Base-by-base conservation (phyloP, 371 early-diverging fungal genomes). In the Neoconidiobolus thromboides region DNA sequence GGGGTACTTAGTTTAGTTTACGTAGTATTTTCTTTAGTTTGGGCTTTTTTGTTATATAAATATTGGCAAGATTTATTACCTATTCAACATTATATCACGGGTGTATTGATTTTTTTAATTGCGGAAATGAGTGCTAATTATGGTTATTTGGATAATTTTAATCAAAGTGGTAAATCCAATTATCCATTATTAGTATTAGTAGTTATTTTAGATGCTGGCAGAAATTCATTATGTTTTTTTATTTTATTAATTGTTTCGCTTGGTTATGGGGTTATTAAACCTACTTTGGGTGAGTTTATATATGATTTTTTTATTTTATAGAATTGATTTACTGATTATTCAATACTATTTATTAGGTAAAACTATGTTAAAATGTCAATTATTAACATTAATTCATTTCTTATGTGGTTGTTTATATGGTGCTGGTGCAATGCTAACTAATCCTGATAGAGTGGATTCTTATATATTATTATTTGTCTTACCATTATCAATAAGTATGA, bases 201-300 rank as follows among this genome's bases (percentile, higher is more conserved):
- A 4, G 85, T 86, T 7, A 65, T 93, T 49, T 70, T 95, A 44
- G 91, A 90, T 68, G 86, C 95, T 12, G 93, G 82, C 1, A 75
- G 96, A 54, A 92, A 85, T 67, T 88, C 88, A 62, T 69, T 92
- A 61, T 91, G 95, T 1, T 88, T 96, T 68, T 95, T 94, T 61
- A 87, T 96, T 85, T 74, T 96, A 4, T 71, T 95, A 43, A 87
- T 96, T 52, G 95, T 96, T 1, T 80, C 87, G 14, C 79, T 96
- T 67, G 97, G 97, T 6, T 96, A 91, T 66, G 92, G 97, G 57
- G 94, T 96, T 43, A 86, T 91, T 54, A 85, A 79, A 86, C 86
- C 80, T 56, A 74, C 59, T 14, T 39, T 54, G 3, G 26, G 26
- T 26, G 26, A 26, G 26, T 26, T 26, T 26, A 26, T 26, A 26